phyloP scores from a whole-genome alignment of 2,329 filamentous ascomycete species.

The Dothistroma pini region DNA sequence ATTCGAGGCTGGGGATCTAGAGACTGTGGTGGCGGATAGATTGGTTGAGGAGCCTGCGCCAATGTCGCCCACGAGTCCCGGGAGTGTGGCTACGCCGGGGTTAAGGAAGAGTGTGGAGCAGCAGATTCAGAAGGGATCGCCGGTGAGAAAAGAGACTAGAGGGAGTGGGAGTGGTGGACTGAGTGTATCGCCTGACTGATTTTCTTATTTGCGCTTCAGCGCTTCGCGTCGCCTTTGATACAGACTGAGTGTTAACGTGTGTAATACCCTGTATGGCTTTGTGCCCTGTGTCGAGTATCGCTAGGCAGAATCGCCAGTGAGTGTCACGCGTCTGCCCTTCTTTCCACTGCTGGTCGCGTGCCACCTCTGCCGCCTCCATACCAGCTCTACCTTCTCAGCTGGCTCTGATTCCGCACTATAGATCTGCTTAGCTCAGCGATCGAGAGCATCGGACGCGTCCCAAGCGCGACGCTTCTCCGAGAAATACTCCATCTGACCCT shows the following conservation, averaged over 20 bases:
- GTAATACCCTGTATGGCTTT: neutral
- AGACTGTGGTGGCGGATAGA: conserved; percentile 18
- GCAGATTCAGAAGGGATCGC: conserved; percentile 8
- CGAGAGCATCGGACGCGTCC: neutral
- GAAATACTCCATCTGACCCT: neutral
- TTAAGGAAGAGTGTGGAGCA: conserved; percentile 36
- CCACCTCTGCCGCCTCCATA: too few relatives aligned
- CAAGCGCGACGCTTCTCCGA: neutral
- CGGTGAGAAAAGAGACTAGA: neutral
- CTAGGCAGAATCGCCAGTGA: too few relatives aligned
- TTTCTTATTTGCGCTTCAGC: neutral
- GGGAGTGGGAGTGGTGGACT: neutral
- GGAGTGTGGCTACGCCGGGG: conserved; percentile 25
- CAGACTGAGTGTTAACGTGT: neutral
- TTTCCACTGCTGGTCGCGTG: too few relatives aligned
- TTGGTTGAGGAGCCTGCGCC: conserved; percentile 29
- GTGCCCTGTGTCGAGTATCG: neutral
- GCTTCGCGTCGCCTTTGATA: neutral
- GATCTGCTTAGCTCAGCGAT: neutral
- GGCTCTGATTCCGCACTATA: neutral
- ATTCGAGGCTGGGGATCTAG: conserved; percentile 17
- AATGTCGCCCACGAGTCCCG: conserved; percentile 18
- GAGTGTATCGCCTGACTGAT: conserved; percentile 4
- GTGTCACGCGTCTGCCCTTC: too few relatives aligned
- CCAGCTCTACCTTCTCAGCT: too few relatives aligned